Evolutionary conservation across 306 rosid species (phyloP).

Genomic region (Cicer cuneatum): DNA sequence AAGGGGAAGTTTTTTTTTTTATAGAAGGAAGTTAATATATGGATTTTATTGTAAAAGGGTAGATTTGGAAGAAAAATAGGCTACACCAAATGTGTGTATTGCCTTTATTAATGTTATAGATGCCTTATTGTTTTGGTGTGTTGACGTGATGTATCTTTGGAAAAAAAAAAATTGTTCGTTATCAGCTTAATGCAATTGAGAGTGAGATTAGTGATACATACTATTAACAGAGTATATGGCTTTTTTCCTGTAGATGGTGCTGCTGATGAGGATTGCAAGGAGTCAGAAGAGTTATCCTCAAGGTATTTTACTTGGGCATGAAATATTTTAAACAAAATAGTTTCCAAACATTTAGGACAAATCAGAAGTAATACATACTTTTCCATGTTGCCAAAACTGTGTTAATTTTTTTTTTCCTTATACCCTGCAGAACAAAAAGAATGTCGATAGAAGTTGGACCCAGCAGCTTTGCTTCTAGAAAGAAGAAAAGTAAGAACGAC

Average conservation of each 20-base stretch:
- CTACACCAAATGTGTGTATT: no score
- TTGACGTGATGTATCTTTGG: no score
- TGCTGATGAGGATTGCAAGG: slow-evolving; percentile 55
- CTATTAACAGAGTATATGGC: slow-evolving; percentile 11
- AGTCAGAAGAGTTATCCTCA: slow-evolving; percentile 67
- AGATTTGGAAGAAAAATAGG: no score
- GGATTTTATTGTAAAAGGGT: no score
- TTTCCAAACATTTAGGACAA: background rate
- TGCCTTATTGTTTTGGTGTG: no score
- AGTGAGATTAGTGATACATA: slow-evolving; percentile 17
- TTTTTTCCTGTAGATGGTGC: slow-evolving; percentile 48
- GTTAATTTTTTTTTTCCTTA: slow-evolving; percentile 24
- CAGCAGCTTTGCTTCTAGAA: slow-evolving; percentile 87
- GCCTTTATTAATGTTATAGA: no score
- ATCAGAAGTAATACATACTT: background rate
- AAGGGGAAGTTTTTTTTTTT: no score
- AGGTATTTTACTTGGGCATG: slow-evolving; percentile 55
- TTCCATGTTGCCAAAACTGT: background rate
- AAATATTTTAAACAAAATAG: background rate
- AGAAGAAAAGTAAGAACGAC: slow-evolving; percentile 81
- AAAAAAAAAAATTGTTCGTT: background rate
- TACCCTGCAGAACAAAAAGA: slow-evolving; percentile 75
- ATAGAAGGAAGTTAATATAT: no score
- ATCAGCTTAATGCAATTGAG: background rate
- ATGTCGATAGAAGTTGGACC: slow-evolving; percentile 87